phyloP scores from a whole-genome alignment of 352 stramenopile species.

The Phytophthora pinifolia region DNA sequence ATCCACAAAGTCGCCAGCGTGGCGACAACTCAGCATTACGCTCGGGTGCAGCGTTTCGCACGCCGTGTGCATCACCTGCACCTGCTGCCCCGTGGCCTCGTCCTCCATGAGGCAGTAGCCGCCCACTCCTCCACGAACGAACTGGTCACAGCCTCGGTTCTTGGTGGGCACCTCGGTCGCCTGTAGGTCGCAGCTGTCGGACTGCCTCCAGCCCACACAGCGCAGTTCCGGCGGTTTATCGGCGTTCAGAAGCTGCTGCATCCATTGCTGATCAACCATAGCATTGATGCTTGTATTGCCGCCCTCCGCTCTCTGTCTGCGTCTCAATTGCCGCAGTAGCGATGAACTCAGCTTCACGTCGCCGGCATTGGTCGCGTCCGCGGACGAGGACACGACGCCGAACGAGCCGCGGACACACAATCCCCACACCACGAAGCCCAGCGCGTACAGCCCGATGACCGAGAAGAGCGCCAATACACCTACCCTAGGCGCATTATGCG shows the following conservation, averaged over 20 bases:
- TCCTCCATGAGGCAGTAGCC: conserved; percentile 58
- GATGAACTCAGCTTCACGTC: conserved; percentile 17
- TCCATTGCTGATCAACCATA: conserved; percentile 6
- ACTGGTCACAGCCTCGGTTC: conserved; percentile 44
- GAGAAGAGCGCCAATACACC: conserved; percentile 29
- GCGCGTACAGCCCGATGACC: conserved; percentile 25
- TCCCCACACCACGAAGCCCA: conserved; percentile 32
- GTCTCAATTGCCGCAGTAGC: conserved; percentile 13
- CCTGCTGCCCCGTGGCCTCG: conserved; percentile 30
- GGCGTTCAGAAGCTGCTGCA: conserved; percentile 12
- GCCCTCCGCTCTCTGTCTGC: conserved; percentile 10
- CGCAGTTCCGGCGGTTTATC: conserved; percentile 26
- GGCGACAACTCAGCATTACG: conserved; percentile 43
- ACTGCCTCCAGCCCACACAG: conserved; percentile 56
- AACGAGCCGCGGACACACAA: conserved; percentile 18
- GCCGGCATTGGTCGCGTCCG: conserved; percentile 1
- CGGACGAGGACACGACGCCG: conserved; percentile 1
- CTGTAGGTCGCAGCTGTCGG: conserved; percentile 40
- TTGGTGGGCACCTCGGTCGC: conserved; percentile 25
- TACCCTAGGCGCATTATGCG: conserved; percentile 17
- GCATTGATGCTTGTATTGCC: not conserved
- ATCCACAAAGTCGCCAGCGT: conserved; percentile 45
- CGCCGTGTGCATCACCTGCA: conserved; percentile 38
- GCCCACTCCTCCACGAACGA: conserved; percentile 34
- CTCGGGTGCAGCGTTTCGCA: conserved; percentile 40